phyloP scores from a whole-genome alignment of 2,329 filamentous ascomycete species.

The Pyrenophora teres region DNA sequence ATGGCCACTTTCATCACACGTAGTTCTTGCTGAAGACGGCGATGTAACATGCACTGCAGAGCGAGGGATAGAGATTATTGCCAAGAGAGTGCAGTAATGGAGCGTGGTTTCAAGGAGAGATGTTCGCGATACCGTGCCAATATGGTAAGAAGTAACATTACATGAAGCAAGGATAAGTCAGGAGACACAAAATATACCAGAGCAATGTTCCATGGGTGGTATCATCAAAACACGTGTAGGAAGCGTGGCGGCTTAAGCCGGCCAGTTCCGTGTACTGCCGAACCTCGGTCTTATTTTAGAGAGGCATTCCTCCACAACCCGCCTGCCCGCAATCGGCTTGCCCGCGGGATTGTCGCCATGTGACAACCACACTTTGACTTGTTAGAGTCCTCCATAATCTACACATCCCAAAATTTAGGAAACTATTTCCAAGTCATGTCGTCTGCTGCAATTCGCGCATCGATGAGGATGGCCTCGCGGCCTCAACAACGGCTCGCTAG shows the following conservation, averaged over 20 bases:
- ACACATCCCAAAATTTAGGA: not conserved
- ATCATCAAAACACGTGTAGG: no score
- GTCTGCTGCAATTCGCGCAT: slow-evolving; percentile 38
- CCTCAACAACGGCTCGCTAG: slow-evolving; percentile 45
- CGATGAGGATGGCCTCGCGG: slow-evolving; percentile 43
- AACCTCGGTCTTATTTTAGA: slow-evolving; percentile 35
- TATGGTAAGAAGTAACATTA: no score
- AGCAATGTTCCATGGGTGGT: no score
- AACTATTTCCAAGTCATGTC: slow-evolving; percentile 32
- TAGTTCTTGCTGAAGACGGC: not conserved
- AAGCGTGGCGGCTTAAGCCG: slow-evolving; percentile 28
- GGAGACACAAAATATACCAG: no score
- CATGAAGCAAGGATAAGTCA: no score
- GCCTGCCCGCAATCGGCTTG: slow-evolving; percentile 29
- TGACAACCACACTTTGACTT: slow-evolving; percentile 31
- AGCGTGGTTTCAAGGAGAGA: no score
- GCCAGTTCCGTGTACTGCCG: slow-evolving; percentile 23
- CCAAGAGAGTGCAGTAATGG: not conserved
- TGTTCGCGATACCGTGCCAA: no score
- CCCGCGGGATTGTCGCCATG: slow-evolving; percentile 37
- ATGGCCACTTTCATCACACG: no score
- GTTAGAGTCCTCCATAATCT: slow-evolving; percentile 25
- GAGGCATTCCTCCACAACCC: slow-evolving; percentile 31
- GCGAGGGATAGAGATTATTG: slow-evolving; percentile 6
- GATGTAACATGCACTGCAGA: not conserved